Evolutionary conservation across 768 basidiomycete species (phyloP), one percentile per base, ranked within the genome.

Genomic region (Termitomyces sp.): DNA sequence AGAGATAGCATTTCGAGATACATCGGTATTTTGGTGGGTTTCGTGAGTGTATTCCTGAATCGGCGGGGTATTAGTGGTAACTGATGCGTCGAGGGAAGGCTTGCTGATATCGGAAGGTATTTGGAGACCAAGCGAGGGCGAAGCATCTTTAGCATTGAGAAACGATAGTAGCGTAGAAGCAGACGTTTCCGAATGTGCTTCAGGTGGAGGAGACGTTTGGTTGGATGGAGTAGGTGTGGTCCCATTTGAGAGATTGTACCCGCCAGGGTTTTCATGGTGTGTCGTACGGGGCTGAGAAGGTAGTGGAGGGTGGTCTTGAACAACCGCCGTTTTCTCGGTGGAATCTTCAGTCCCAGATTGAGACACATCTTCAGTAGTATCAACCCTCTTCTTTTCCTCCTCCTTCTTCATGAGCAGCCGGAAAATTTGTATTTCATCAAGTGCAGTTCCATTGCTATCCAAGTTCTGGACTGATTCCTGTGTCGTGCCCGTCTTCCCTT

Each of bases 341-440:
- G 60, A 27, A 13, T 49, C 34, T 53, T 53, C 50, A 33, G 18
- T 6, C 22, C 30, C 18, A n/a, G 45, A 37, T 36, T 54, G 59
- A 55, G 49, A 49, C 39, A 54, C 58, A 31, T 46, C 49, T 39
- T 63, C 63, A 39, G 55, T 50, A 31, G 58, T 61, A 18, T 76
- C 75, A 0, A 58, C 61, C 50, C 69, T 72, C 62, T 77, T 79
- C 63, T 74, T 79, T 59, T 79, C 76, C 61, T 89, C 85, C 65
- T 90, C 89, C 60, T 83, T 78, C 70, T 89, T 90, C 88, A 93
- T 93, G 76, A 92, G 76, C 65, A 91, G 64, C 63, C 87, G 88
- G 80, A 93, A 92, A 39, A 89, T 72, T 60, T 92, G 90, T 27
- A 93, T 92, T 72, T 93, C 91, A 67, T 93, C 91, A 59, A 93